Base-by-base conservation (phyloP, 768 basidiomycete genomes). In the Mycena capillaripes region DNA sequence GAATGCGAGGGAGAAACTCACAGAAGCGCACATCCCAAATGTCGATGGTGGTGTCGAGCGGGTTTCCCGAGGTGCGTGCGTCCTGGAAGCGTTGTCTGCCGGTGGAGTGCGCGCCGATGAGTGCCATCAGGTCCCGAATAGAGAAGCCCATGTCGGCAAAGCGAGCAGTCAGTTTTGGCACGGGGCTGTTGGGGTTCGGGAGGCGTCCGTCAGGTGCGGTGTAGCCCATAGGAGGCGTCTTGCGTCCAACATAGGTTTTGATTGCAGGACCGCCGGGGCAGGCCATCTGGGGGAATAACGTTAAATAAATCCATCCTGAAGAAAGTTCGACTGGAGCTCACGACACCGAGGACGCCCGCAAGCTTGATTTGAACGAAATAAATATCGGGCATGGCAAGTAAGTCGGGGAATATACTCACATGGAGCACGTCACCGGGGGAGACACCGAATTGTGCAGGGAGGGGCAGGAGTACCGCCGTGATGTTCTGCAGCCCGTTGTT, bases 401-500 rank as follows among this genome's bases (percentile, higher is more conserved):
- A 27, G 3, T 6, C 19, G 23, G 14, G 30, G 32, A 34, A 5
- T 21, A 16, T 16, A 36, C 55, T 27, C 32, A 56, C 67, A 30
- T 73, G 72, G 19, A 75, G 52, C 23, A 75, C 62, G 27, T 75
- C 74, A 14, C 75, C 72, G 25, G 53, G 46, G 30, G 71, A 50
- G 23, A 75, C 74, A 25, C 55, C 46, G 61, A 73, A 67, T 30
- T 70, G 23, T 2, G 21, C 50, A 16, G 71, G 67, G 17, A 75
- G 63, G 30, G 68, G 56, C 11, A 19, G 9, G 53, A 30, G 32
- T 6, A 55, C 9, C 0, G 17, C 16, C 32, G 29, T n/a, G 46
- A 75, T 75, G 17, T 36, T 53, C 42, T 72, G 71, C 5, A 75
- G 48, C 11, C 74, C 74, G 30, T 73, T 70, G 50, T 75, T 75